Percentiles rank a stretch among this genome's conserved stretches.
Conservation (phyloP, 257 asterid species). For the Ilex aquifolium region DNA sequence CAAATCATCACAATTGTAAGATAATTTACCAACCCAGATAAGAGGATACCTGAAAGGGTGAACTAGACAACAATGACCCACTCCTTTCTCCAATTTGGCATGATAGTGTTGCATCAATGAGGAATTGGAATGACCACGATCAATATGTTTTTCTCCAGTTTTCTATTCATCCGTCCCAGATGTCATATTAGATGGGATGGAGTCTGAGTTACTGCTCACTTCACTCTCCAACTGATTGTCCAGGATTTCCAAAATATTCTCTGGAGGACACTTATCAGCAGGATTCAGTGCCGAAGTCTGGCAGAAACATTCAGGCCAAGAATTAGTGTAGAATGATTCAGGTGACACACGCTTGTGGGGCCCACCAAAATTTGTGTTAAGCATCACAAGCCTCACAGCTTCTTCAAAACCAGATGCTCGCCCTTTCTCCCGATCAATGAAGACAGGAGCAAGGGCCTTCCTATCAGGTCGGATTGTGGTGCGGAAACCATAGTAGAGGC, state of each 20-base stretch:
- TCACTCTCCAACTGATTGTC: conserved; percentile 37
- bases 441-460: conserved; percentile 82
- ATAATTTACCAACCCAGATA: too few relatives aligned
- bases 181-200: conserved; percentile 32
- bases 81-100: background rate
- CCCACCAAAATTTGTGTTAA: conserved; percentile 74
- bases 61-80: background rate
- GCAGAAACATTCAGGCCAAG: conserved; percentile 99
- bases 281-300: conserved; percentile 55
- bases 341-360: conserved; percentile 83
- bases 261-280: conserved; percentile 70
- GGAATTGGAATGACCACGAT: background rate
- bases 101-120: background rate
- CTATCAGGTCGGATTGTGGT: conserved; percentile 83
- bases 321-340: conserved; percentile 83
- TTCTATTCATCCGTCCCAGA: conserved; percentile 28
- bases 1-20: background rate
- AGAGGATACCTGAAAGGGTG: background rate
- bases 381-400: conserved; percentile 69
- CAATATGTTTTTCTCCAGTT: background rate
- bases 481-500: conserved; percentile 92
- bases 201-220: conserved; percentile 25
- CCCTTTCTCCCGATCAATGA: conserved; percentile 72
- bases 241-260: conserved; percentile 38
- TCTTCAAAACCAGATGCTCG: conserved; percentile 60